These are phyloP conservation scores for Stagonosporopsis chrysanthemi DNA, from an alignment of 2,329 filamentous ascomycete genomes.

Conservation along the genomic window DNA sequence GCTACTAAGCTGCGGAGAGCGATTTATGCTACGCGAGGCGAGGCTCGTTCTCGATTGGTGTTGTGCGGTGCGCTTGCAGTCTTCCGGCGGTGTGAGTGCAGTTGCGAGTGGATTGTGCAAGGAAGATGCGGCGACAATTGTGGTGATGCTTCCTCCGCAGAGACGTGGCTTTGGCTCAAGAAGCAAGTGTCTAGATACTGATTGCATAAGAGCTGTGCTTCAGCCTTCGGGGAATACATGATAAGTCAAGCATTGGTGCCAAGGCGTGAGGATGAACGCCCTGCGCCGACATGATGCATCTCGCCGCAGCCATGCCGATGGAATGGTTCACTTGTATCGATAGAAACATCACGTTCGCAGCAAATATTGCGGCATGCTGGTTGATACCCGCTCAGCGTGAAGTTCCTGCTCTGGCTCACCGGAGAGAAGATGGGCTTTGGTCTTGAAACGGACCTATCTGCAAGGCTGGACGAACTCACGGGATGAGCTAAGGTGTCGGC, in stretches of 20 bases:
- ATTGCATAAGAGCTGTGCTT: background rate
- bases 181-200: background rate
- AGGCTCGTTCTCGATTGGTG: too few relatives aligned
- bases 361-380: background rate
- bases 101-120: background rate
- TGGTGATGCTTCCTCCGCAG: background rate
- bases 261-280: background rate
- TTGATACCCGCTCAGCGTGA: background rate
- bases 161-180: background rate
- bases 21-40: too few relatives aligned
- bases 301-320: background rate
- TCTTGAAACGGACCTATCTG: background rate
- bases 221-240: too few relatives aligned
- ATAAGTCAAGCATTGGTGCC: background rate
- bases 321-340: background rate
- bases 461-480: background rate
- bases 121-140: too few relatives aligned
- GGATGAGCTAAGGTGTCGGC: background rate
- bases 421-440: background rate
- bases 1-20: too few relatives aligned
- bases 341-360: background rate
- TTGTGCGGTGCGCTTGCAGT: background rate
- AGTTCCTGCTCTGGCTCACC: slow-evolving; percentile 6
- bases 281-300: background rate
- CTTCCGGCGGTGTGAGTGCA: background rate